These are phyloP conservation scores for Thamnidium elegans DNA, from an alignment of 192 early-diverging fungal species.

Conservation along the genomic window DNA sequence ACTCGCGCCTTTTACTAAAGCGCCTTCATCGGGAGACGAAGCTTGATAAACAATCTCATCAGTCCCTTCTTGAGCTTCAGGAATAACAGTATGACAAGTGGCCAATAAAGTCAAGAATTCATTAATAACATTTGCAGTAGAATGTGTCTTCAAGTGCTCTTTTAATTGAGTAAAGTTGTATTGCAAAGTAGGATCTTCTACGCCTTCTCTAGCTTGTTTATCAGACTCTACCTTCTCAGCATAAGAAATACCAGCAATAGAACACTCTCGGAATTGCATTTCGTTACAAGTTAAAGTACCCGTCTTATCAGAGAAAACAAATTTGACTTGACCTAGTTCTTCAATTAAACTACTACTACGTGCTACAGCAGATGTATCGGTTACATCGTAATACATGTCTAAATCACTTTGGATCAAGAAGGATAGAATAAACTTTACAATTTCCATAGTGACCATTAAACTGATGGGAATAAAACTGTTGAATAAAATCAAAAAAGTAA, in stretches of 20 bases:
- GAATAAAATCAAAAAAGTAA: slow-evolving; percentile 98
- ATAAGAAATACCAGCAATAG: slow-evolving; percentile 90
- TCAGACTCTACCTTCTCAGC: slow-evolving; percentile 87
- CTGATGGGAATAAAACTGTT: slow-evolving; percentile 99
- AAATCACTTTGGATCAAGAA: slow-evolving; percentile 87
- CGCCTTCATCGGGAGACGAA: slow-evolving; percentile 95
- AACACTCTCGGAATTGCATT: slow-evolving; percentile 87
- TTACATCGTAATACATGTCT: slow-evolving; percentile 94
- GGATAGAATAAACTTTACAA: slow-evolving; percentile 92
- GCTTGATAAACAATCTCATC: slow-evolving; percentile 88
- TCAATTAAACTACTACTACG: slow-evolving; percentile 93
- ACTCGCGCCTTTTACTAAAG: slow-evolving; percentile 80
- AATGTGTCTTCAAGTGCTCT: slow-evolving; percentile 56
- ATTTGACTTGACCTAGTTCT: slow-evolving; percentile 92
- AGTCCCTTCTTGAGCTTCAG: slow-evolving; percentile 65
- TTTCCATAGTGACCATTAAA: slow-evolving; percentile 98
- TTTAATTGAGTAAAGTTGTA: slow-evolving; percentile 62
- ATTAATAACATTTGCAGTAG: slow-evolving; percentile 64
- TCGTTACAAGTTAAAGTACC: slow-evolving; percentile 86
- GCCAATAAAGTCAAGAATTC: slow-evolving; percentile 90
- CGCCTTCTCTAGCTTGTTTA: slow-evolving; percentile 76
- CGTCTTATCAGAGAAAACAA: slow-evolving; percentile 97
- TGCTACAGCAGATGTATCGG: slow-evolving; percentile 89
- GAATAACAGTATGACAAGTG: slow-evolving; percentile 98
- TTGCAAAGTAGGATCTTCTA: slow-evolving; percentile 55